These are phyloP conservation scores for Chaetomiaceae sp. DNA, from an alignment of 2,329 filamentous ascomycete genomes.

Conservation along the genomic window DNA sequence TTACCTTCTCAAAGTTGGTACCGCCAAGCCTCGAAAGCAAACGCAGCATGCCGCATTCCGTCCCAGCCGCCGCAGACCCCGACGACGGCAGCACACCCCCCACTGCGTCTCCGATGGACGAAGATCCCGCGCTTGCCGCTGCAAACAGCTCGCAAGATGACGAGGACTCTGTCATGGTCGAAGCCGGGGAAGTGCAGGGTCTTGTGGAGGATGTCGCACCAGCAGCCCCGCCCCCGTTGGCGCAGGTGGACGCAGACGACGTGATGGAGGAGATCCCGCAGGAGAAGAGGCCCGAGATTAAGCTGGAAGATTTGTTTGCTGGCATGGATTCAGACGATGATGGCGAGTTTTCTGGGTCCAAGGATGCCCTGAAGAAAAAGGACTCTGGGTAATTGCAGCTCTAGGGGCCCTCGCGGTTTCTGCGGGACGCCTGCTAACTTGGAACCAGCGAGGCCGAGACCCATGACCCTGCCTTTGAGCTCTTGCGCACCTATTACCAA, in stretches of 20 bases:
- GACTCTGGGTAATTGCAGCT: constrained; percentile 24
- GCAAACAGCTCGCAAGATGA: constrained; percentile 2
- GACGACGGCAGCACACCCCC: too few species aligned
- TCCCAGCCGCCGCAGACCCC: constrained; percentile 1
- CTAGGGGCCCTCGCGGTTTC: background rate
- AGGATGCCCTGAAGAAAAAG: constrained; percentile 33
- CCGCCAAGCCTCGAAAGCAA: background rate
- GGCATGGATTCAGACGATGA: constrained; percentile 54
- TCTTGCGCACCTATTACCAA: constrained; percentile 92
- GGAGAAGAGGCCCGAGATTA: constrained; percentile 32
- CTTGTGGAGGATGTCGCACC: background rate
- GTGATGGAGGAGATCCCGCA: constrained; percentile 8
- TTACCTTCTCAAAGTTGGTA: too few species aligned
- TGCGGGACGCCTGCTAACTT: constrained; percentile 15
- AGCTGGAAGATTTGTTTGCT: constrained; percentile 55
- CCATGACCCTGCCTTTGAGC: constrained; percentile 63
- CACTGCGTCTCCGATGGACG: constrained; percentile 15
- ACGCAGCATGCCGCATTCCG: constrained; percentile 5
- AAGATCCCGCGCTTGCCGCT: constrained; percentile 3
- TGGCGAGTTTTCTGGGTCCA: constrained; percentile 51
- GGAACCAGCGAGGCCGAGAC: constrained; percentile 31
- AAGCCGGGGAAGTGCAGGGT: constrained; percentile 8
- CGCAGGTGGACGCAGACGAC: background rate
- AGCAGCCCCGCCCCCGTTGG: background rate
- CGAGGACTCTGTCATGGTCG: constrained; percentile 20